Base-by-base conservation (phyloP, 2,329 filamentous ascomycete species). In the Ophiostoma tasmaniense region DNA sequence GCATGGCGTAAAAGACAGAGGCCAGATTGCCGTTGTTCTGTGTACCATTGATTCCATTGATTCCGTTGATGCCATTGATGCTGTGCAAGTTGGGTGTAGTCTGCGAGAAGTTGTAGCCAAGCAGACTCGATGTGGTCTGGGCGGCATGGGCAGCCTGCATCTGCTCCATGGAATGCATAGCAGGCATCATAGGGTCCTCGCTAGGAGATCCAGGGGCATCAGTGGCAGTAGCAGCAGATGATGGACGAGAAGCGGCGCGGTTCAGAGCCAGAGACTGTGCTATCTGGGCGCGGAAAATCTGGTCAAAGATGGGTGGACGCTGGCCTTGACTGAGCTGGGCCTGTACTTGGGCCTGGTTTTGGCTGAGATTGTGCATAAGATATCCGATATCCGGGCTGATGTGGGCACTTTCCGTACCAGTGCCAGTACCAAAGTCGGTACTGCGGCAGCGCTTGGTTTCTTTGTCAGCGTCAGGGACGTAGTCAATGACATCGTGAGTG, bases 221-320 rank as follows among this genome's bases (percentile, higher is more conserved):
- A 14, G 50, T 22, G n/a, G 52, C 25, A 28, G 28, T 35, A 7
- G 50, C 25, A 28, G 28, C n/a, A 6, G 50, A n/a, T 5, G 2
- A 7, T n/a, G 30, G 45, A 5, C 3, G 20, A 4, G 17, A 55
- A 22, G 45, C 45, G 11, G 65, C 25, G 25, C 10, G 25, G 20
- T 22, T 33, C 6, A 14, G 28, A 25, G 50, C n/a, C n/a, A 55
- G 30, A 45, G 8, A 22, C 33, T 33, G n/a, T 22, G 64, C 66
- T 13, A 69, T 5, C 25, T 70, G 66, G 22, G 22, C 62, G 45
- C 69, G 67, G 66, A 67, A 67, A 20, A 66, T 25, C 11, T 69
- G 30, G 5, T 37, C 33, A 22, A 69, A 37, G 4, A 66, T 25
- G 22, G 67, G 14, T 14, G 68, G 70, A 0, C 70, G 70, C 59